phyloP scores from a whole-genome alignment of 495 filamentous ascomycete genomes.

The Articulospora tetracladia region DNA sequence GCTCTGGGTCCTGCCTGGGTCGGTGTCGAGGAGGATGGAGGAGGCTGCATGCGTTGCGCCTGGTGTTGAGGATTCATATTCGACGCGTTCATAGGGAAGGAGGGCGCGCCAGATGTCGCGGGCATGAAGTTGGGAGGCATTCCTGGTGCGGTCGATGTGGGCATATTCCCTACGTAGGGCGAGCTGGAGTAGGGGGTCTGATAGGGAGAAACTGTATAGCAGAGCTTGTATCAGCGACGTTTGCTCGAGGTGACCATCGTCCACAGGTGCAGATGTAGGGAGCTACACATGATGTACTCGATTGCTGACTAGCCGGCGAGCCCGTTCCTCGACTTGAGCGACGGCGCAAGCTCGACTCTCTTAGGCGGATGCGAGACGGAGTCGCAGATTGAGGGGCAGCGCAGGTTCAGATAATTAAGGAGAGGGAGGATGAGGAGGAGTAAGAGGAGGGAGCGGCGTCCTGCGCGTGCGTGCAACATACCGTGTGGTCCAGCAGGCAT shows the following conservation, averaged over 20 bases:
- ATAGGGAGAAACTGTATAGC: constrained; percentile 41
- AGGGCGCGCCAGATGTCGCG: constrained; percentile 37
- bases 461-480: constrained; percentile 20
- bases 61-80: constrained; percentile 38
- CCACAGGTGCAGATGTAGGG: constrained; percentile 9
- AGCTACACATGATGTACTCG: constrained; percentile 15
- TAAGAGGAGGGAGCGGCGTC: not conserved
- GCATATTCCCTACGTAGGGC: constrained; percentile 40
- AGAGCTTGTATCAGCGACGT: constrained; percentile 18
- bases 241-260: constrained; percentile 8
- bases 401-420: not conserved
- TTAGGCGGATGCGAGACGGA: not conserved
- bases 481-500: constrained; percentile 23
- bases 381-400: constrained; percentile 5
- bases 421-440: not conserved
- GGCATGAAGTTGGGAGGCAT: constrained; percentile 46
- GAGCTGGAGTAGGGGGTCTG: constrained; percentile 49
- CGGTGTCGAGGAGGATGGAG: constrained; percentile 20
- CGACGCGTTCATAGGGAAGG: constrained; percentile 33
- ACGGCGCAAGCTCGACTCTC: not conserved
- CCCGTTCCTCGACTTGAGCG: not conserved
- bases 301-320: not conserved
- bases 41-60: constrained; percentile 40
- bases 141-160: constrained; percentile 31
- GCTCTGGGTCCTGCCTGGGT: constrained; percentile 20